phyloP scores from a whole-genome alignment of 1,284 basidiomycete species.

The Ustilago xerochloae region DNA sequence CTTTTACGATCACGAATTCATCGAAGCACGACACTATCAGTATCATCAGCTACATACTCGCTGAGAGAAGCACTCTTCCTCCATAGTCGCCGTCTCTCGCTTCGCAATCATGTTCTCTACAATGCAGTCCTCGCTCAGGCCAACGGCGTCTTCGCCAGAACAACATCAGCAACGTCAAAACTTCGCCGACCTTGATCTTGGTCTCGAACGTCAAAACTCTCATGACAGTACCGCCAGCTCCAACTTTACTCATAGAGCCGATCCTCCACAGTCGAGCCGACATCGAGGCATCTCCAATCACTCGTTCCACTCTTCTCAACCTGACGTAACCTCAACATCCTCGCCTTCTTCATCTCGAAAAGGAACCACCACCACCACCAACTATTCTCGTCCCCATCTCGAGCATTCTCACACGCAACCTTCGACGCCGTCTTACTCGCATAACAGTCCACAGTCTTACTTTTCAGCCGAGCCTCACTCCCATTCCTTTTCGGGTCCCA shows the following conservation, averaged over 20 bases:
- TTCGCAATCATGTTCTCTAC: slow-evolving; percentile 11
- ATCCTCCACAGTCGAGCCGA: slow-evolving; percentile 8
- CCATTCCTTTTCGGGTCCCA: slow-evolving; percentile 11
- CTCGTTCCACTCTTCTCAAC: slow-evolving; percentile 30
- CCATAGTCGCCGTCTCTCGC: not conserved
- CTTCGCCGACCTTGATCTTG: slow-evolving; percentile 11
- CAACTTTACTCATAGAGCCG: slow-evolving; percentile 36
- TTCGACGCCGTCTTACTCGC: slow-evolving; percentile 9
- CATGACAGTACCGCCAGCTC: slow-evolving; percentile 42
- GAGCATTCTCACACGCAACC: slow-evolving; percentile 31
- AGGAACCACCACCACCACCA: slow-evolving; percentile 1
- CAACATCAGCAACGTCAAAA: slow-evolving; percentile 12
- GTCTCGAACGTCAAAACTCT: slow-evolving; percentile 28
- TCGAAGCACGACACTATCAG: too few species aligned
- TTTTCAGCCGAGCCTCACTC: slow-evolving; percentile 4
- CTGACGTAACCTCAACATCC: slow-evolving; percentile 21
- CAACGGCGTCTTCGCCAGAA: slow-evolving; percentile 20
- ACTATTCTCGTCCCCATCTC: slow-evolving; percentile 25
- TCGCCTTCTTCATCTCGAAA: slow-evolving; percentile 24
- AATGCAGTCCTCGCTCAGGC: slow-evolving; percentile 20
- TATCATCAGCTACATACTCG: too few species aligned
- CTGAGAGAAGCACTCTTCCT: too few species aligned
- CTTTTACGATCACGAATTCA: too few species aligned
- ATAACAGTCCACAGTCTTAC: slow-evolving; percentile 5
- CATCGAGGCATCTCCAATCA: slow-evolving; percentile 12